Evolutionary conservation across 2,329 filamentous ascomycete genomes (phyloP), one percentile per base, ranked within the genome.

Genomic region (Pezicula radicicola): DNA sequence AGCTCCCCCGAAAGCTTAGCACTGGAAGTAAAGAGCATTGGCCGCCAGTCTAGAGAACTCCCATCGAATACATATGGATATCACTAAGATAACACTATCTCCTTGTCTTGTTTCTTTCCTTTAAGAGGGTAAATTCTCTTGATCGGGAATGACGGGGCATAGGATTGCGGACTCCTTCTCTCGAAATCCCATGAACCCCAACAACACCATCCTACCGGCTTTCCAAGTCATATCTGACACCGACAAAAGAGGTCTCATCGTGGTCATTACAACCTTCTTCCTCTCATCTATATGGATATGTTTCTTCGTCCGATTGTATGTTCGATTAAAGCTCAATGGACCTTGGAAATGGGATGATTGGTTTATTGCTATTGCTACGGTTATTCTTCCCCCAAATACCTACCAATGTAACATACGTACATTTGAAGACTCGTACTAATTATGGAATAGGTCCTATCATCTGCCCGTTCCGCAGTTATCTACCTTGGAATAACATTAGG

Each of bases 341-440:
- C 37, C 47, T 15, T 49, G 47, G 47, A 49, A 49, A 10, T 42
- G 15, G 18, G 47, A 49, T 41, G 47, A 49, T 25, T 33, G n/a
- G 25, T 42, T 6, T 41, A 37, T 49, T 10, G 47, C 47, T 12
- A 36, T 25, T 18, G 47, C 47, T 18, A 49, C 47, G 16, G 47
- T 49, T 41, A 19, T 16, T 18, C 6, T 9, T 10, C 4, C 46
- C 16, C 27, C 18, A 28, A 15, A 27, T 25, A 46, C 6, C 19
- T 43, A 2, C 41, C 9, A 6, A 9, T 12, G 7, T 30, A 30
- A 30, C 28, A 5, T 30, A 30, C 28, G 4, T 30, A 30, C 28
- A 5, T 2, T 30, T 9, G 28, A 30, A 30, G 7, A 30, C 30
- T 9, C 5, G 9, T 46, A n/a, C 43, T 46, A 13, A 40, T 10